Percentiles rank a stretch among this genome's conserved stretches.
Conservation (phyloP, 116 monocot genomes). For the Dioscorea cayenensis region DNA sequence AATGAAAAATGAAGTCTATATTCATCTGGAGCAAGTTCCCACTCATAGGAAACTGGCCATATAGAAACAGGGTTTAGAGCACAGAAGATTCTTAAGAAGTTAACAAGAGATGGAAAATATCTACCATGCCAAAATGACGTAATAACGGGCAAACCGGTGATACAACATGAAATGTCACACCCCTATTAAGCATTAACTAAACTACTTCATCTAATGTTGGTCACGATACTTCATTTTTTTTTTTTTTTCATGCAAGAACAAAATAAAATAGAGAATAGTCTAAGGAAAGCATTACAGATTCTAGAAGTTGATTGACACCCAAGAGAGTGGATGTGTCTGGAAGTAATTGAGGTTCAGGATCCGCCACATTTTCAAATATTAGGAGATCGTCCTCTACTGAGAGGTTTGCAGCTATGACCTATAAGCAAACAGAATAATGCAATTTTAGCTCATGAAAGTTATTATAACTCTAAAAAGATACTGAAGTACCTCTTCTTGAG, state of each 20-base stretch:
- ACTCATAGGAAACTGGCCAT: too few relatives aligned
- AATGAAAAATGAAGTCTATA: too few relatives aligned
- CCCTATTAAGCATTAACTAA: not conserved
- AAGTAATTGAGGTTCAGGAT: constrained; percentile 19
- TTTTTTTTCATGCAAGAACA: not conserved
- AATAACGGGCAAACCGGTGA: not conserved
- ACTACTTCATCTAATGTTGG: not conserved
- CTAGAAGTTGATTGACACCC: constrained; percentile 74
- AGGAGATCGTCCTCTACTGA: constrained; percentile 52
- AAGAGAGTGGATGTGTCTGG: constrained; percentile 34
- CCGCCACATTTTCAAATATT: constrained; percentile 33
- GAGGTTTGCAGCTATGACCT: constrained; percentile 33
- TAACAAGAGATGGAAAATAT: too few relatives aligned
- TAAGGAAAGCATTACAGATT: constrained; percentile 41
- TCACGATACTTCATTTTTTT: not conserved
- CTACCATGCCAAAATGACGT: too few relatives aligned
- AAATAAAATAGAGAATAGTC: not conserved
- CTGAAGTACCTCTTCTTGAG: constrained; percentile 35
- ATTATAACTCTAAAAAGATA: not conserved
- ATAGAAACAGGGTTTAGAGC: too few relatives aligned
- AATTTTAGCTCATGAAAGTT: constrained; percentile 4
- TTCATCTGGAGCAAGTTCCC: too few relatives aligned
- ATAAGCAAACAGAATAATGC: constrained; percentile 13
- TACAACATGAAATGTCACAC: not conserved
- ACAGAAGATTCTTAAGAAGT: too few relatives aligned